Base-by-base conservation (phyloP, 371 early-diverging fungal genomes). In the Lichtheimia ramosa region DNA sequence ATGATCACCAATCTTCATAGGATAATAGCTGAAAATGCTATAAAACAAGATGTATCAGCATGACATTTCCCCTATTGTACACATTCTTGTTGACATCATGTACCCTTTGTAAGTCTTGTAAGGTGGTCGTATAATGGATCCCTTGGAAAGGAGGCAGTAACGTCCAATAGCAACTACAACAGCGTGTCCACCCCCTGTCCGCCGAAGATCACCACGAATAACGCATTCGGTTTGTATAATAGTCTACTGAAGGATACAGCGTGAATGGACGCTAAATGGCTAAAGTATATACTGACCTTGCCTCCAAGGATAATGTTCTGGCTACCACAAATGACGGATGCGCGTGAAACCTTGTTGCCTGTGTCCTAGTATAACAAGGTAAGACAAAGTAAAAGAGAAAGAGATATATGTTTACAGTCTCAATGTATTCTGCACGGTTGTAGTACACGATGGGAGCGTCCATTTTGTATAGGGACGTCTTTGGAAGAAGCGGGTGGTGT, bases 271-370 rank as follows among this genome's bases (percentile, higher is more conserved):
- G 14, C 5, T 21, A 7, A 14, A 50, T 18, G n/a, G 42, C 12
- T 12, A 20, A 14, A 16, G 28, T 18, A 3, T 39, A 46, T 79
- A 90, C 46, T 46, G 46, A 46, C 92, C 85, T 92, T 95, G 65
- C 96, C 96, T 27, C 95, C 95, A 15, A 97, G 86, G 48, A 96
- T 91, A 60, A 97, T 97, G 77, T 97, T 96, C 68, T 96, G 93
- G 70, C 91, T 89, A 23, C 95, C 95, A 68, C 89, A 91, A 64
- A 97, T 96, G 58, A 89, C 84, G 14, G 94, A 90, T 71, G 90
- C 90, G 46, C 96, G 83, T 66, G 90, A 89, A 55, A 97, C 94
- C 77, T 94, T 95, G 81, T 96, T 97, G 46, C 97, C 96, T 2
- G 96, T 95, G 68, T 95, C 95, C 91, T 90, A 73, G 43, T 23